These are phyloP conservation scores for Acer campestre DNA, from an alignment of 345 rosid species.

Conservation along the genomic window DNA sequence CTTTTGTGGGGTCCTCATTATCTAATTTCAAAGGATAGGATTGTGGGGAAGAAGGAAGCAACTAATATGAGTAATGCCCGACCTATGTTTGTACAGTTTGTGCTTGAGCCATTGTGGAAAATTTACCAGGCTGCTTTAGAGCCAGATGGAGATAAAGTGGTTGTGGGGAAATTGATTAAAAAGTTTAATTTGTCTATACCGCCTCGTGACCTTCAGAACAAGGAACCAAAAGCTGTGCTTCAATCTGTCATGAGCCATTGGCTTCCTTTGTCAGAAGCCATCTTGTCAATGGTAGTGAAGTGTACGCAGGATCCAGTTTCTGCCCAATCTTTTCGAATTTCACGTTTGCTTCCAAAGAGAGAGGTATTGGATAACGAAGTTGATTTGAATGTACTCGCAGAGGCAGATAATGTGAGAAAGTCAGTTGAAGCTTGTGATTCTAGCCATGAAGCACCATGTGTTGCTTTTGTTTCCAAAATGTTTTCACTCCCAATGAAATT, in stretches of 20 bases:
- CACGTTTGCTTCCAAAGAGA: conserved; percentile 79
- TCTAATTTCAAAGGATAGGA: conserved; percentile 65
- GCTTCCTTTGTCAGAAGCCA: conserved; percentile 89
- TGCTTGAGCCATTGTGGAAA: conserved; percentile 94
- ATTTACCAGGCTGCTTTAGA: conserved; percentile 76
- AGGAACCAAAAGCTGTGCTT: conserved; percentile 80
- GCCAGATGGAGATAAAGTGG: conserved; percentile 60
- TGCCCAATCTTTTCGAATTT: conserved; percentile 68
- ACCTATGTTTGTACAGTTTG: conserved; percentile 96
- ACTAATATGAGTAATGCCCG: conserved; percentile 59
- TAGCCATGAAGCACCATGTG: conserved; percentile 61
- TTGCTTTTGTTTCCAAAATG: conserved; percentile 95
- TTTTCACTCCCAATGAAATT: conserved; percentile 80
- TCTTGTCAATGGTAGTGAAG: conserved; percentile 86
- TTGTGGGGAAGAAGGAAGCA: conserved; percentile 74
- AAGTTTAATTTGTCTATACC: conserved; percentile 70
- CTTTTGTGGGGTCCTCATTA: conserved; percentile 94
- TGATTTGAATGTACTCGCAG: conserved; percentile 54
- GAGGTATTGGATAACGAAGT: conserved; percentile 42
- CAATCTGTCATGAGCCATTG: conserved; percentile 88
- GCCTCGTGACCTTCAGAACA: conserved; percentile 82
- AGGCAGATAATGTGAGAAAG: conserved; percentile 71
- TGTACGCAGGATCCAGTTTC: conserved; percentile 81
- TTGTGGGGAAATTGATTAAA: conserved; percentile 71
- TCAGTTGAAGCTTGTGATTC: conserved; percentile 79